Evolutionary conservation across 2,329 filamentous ascomycete species (phyloP), one percentile per base, ranked within the genome.

Genomic region (Cladosporium velox): DNA sequence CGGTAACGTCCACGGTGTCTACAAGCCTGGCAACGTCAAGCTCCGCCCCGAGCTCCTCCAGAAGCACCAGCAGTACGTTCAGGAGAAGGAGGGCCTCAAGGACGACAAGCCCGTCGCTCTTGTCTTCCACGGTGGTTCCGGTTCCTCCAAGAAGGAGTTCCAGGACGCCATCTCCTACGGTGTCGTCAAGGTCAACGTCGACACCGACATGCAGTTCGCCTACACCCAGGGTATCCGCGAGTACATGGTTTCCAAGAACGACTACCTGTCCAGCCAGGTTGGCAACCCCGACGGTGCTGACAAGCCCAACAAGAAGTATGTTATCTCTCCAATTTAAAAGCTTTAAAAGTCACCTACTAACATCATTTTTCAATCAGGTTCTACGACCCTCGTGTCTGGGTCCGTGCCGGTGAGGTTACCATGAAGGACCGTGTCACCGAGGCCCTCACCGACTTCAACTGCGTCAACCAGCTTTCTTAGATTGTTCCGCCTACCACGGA

Each of bases 131-230:
- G 95, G 95, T 77, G 95, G 95, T 76, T 96, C 92, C 70, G 95
- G 95, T 73, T 96, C 91, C 72, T 86, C 87, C 79, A 96, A 97
- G 86, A 82, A 92, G 74, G 95, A 99, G 84, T 99, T 91, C 87
- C 86, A 85, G 70, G 88, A 92, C 75, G 94, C 93, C 78, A 97
- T 97, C 81, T 83, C 84, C 78, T 91, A 94, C 82, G 95, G 95
- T 86, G 94, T 99, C 74, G 90, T 97, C 85, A 99, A 99, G 90
- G 95, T 99, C 83, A 99, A 99, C 86, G 86, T 99, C 76, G 95
- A 99, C 83, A 99, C 95, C 60, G 95, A 99, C 79, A 87, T 98
- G 83, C 94, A 98, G 86, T 96, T 89, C 81, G 93, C 94, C 67
- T 99, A 98, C 87, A 87, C 95, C 72, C 83, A 84, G 69, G 95